phyloP scores from a whole-genome alignment of 2,329 filamentous ascomycete species.

The Xylaria sp. region DNA sequence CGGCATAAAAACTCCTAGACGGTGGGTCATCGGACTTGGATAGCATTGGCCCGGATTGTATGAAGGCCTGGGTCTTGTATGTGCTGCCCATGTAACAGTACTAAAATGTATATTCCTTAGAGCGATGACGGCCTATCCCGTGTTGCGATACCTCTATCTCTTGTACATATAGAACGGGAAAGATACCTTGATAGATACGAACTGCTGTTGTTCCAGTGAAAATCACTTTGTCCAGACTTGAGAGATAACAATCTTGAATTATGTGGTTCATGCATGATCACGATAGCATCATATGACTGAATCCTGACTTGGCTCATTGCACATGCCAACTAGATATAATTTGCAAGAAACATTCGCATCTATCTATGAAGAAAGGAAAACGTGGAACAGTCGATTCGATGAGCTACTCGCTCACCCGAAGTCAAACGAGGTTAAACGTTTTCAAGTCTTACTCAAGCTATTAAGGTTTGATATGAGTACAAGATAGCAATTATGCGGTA shows the following conservation, averaged over 20 bases:
- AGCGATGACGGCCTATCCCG: background rate
- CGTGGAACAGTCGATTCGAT: too few species aligned
- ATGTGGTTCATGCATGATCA: too few species aligned
- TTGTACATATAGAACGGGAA: slow-evolving; percentile 16
- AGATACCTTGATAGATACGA: background rate
- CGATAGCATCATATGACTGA: too few species aligned
- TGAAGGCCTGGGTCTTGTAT: background rate
- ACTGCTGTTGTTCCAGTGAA: background rate
- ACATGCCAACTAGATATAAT: too few species aligned
- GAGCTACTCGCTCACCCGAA: too few species aligned
- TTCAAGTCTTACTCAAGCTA: too few species aligned
- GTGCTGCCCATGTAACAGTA: slow-evolving; percentile 3
- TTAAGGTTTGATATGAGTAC: too few species aligned
- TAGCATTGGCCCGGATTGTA: background rate
- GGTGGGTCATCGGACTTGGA: background rate
- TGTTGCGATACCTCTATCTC: slow-evolving; percentile 9
- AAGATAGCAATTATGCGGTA: background rate
- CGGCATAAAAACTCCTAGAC: slow-evolving; percentile 25
- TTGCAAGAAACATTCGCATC: too few species aligned
- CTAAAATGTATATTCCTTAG: slow-evolving; percentile 5
- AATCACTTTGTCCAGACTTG: background rate
- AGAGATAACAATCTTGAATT: background rate
- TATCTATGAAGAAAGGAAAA: too few species aligned
- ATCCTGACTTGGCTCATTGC: too few species aligned
- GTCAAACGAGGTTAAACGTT: too few species aligned